Evolutionary conservation across 2,329 filamentous ascomycete species (phyloP), one percentile per base, ranked within the genome.

Genomic region (Exophiala sideris): DNA sequence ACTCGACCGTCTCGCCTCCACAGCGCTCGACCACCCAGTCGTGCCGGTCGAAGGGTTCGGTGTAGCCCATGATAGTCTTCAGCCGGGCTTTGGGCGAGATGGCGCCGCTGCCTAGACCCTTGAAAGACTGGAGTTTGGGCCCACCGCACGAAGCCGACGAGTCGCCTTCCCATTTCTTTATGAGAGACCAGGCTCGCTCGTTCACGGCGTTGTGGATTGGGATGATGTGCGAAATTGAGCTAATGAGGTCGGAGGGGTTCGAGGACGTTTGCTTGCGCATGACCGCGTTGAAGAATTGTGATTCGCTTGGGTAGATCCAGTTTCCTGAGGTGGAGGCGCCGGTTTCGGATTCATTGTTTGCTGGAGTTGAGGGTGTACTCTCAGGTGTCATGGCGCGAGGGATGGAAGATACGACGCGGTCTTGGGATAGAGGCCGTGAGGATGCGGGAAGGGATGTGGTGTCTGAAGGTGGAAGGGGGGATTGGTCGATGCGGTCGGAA

Each of bases 161-260:
- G 36, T 54, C 18, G 12, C 76, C 79, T 73, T 99, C 94, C 94
- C 94, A 99, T 41, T 82, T 76, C 64, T 88, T 83, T 62, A 99
- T 97, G 74, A 97, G 88, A 59, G 83, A 79, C 94, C 94, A 99
- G 0, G 94, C 94, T 39, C 89, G 80, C 80, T 99, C 94, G 73
- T 99, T 99, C 59, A 99, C 94, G 41, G 94, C 94, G 70, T 99
- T 99, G 75, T 99, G 94, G 97, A 97, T 2, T 91, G 94, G 66
- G 83, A 86, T 86, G 96, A 96, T 72, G 96, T 91, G 5, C 79
- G 76, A 42, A 24, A 64, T 58, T 3, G 53, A 58, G 4, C 45
- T 40, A 0, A 82, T 83, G 11, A 76, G 62, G 53, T 75, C 73
- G 2, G 68, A 67, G 2, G 73, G 65, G 16, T 66, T 61, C 6